Percentiles rank a stretch among this genome's conserved stretches.
Evolutionary conservation across 1,284 basidiomycete genomes (phyloP).

Genomic region (Ceratorhiza oryzae-sativae): DNA sequence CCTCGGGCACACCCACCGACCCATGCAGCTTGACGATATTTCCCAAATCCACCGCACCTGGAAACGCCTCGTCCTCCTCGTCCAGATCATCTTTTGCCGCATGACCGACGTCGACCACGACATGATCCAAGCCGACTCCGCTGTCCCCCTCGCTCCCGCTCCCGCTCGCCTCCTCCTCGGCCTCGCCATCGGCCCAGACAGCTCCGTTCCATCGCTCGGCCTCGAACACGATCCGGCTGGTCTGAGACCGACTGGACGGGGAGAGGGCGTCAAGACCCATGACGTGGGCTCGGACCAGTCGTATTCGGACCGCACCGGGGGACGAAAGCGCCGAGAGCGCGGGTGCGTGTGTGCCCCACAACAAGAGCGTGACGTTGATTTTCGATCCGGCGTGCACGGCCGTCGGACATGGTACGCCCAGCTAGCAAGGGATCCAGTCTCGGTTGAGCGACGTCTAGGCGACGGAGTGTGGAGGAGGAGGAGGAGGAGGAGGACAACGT

Average conservation of each 20-base stretch:
- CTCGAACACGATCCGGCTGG: constrained; percentile 20
- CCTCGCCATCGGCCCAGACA: constrained; percentile 10
- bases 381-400: background rate
- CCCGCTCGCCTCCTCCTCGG: background rate
- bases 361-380: background rate
- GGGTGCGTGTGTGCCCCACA: constrained; percentile 1
- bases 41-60: constrained; percentile 61
- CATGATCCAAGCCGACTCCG: background rate
- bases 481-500: background rate
- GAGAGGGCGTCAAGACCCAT: constrained; percentile 26
- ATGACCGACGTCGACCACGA: background rate
- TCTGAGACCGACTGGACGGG: constrained; percentile 20
- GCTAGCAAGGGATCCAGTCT: background rate
- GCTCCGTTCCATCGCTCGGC: background rate
- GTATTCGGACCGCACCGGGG: background rate
- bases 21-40: constrained; percentile 22
- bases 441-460: too few relatives aligned
- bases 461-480: too few relatives aligned
- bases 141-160: constrained; percentile 10
- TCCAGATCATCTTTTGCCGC: background rate
- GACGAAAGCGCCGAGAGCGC: background rate
- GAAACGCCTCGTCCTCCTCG: constrained; percentile 67
- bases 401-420: constrained; percentile 5
- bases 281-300: constrained; percentile 4
- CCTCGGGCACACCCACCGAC: background rate